A percentile compares a stretch with the other conserved stretches of the same genome.
Evolutionary conservation across 2,329 filamentous ascomycete genomes (phyloP).

Genomic region (Venturia carpophila): DNA sequence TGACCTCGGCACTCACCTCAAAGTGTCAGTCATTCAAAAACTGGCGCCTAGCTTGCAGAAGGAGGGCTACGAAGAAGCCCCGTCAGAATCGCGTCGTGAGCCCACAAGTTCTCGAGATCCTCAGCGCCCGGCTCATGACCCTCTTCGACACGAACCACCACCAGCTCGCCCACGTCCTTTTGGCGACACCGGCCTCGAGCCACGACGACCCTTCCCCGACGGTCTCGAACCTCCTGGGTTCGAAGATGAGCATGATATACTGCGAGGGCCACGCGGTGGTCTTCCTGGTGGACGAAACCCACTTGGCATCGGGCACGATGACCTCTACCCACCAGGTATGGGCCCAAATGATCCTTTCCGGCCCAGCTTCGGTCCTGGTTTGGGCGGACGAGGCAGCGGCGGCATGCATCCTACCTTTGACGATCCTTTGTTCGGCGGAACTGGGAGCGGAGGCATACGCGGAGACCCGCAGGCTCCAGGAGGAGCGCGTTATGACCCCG

Average conservation of each 20-base stretch:
- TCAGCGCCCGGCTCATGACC: constrained; percentile 34
- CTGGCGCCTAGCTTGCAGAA: constrained; percentile 70
- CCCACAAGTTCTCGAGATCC: constrained; percentile 35
- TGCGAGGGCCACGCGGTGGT: constrained; percentile 36
- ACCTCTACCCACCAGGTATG: constrained; percentile 78
- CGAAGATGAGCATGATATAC: constrained; percentile 84
- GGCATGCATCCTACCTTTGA: constrained; percentile 98
- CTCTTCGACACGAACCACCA: constrained; percentile 39
- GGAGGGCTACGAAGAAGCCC: constrained; percentile 63
- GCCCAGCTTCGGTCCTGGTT: constrained; percentile 54
- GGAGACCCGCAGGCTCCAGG: constrained; percentile 68
- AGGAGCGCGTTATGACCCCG: constrained; percentile 84
- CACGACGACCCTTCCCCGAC: constrained; percentile 55
- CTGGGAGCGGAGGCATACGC: constrained; percentile 37
- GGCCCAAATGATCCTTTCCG: constrained; percentile 78
- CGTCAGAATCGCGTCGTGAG: constrained; percentile 22
- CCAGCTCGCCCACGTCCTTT: constrained; percentile 63
- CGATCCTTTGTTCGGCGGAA: constrained; percentile 70
- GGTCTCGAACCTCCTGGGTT: constrained; percentile 85
- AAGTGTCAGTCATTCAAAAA: constrained; percentile 74
- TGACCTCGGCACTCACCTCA: constrained; percentile 63
- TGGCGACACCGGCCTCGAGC: constrained; percentile 51
- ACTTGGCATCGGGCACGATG: constrained; percentile 72
- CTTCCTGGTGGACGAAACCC: constrained; percentile 41
- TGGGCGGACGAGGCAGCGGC: constrained; percentile 46